Conservation (phyloP, 2,329 filamentous ascomycete species). For the Pyrenochaeta sp. region DNA sequence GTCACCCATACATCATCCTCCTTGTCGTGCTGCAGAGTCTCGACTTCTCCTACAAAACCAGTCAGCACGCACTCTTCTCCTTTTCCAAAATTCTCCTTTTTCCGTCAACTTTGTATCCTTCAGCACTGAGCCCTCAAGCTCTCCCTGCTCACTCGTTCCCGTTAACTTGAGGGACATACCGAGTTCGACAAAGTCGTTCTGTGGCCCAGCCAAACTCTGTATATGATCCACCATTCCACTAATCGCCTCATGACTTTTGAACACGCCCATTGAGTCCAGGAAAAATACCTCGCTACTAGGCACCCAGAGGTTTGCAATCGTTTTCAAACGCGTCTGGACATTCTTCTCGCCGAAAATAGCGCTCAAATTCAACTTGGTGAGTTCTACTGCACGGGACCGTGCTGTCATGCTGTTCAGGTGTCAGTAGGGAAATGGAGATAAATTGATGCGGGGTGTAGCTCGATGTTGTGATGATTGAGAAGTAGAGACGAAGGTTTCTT, state of each 20-base stretch:
- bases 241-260: conserved; percentile 14
- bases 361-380: conserved; percentile 8
- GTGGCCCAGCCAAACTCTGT: not conserved
- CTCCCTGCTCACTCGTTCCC: not conserved
- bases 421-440: too few species aligned
- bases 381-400: not conserved
- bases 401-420: not conserved
- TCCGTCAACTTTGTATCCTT: too few species aligned
- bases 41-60: conserved; percentile 5
- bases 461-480: not conserved
- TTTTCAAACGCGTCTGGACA: not conserved
- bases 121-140: too few species aligned
- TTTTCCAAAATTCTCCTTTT: not conserved
- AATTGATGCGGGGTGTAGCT: not conserved
- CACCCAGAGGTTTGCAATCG: conserved; percentile 3
- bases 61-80: not conserved
- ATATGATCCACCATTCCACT: conserved; percentile 11
- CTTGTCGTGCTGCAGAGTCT: not conserved
- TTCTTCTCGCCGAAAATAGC: conserved; percentile 13
- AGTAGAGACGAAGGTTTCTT: not conserved
- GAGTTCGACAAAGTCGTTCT: conserved; percentile 8
- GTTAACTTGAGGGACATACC: not conserved
- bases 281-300: conserved; percentile 5
- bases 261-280: conserved; percentile 10
- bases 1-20: conserved; percentile 14